phyloP scores from a whole-genome alignment of 768 basidiomycete species.

The Boletus sensibilis region DNA sequence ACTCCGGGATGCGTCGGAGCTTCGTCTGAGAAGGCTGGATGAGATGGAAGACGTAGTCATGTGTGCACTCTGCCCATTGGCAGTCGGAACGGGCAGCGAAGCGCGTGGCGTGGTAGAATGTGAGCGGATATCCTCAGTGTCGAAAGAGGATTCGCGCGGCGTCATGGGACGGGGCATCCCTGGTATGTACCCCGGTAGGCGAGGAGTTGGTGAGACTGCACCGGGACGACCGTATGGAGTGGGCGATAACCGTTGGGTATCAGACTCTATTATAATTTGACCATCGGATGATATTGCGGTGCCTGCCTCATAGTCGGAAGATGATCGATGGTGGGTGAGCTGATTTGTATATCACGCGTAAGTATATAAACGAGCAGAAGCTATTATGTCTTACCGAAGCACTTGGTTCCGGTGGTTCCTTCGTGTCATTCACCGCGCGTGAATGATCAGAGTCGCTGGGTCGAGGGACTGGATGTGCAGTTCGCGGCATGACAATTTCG shows the following conservation, averaged over 20 bases:
- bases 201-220: constrained; percentile 47
- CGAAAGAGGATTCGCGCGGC: constrained; percentile 65
- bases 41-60: constrained; percentile 35
- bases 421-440: constrained; percentile 19
- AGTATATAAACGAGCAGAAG: constrained; percentile 12
- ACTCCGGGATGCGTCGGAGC: constrained; percentile 55
- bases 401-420: constrained; percentile 18
- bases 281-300: constrained; percentile 73
- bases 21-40: constrained; percentile 46
- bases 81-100: constrained; percentile 53
- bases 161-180: constrained; percentile 93
- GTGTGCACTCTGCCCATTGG: constrained; percentile 37
- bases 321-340: constrained; percentile 32
- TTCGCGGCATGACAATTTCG: constrained; percentile 73
- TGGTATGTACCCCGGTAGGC: constrained; percentile 81
- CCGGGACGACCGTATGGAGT: constrained; percentile 54
- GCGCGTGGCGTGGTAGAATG: constrained; percentile 76
- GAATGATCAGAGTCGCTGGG: constrained; percentile 28
- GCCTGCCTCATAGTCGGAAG: constrained; percentile 54
- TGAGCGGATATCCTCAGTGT: constrained; percentile 71
- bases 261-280: constrained; percentile 45
- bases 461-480: constrained; percentile 47
- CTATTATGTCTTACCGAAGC: constrained; percentile 25
- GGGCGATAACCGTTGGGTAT: constrained; percentile 57
- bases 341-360: constrained; percentile 17